These are phyloP conservation scores for Colletotrichum endophyticum DNA, from an alignment of 2,329 filamentous ascomycete genomes.

Conservation along the genomic window DNA sequence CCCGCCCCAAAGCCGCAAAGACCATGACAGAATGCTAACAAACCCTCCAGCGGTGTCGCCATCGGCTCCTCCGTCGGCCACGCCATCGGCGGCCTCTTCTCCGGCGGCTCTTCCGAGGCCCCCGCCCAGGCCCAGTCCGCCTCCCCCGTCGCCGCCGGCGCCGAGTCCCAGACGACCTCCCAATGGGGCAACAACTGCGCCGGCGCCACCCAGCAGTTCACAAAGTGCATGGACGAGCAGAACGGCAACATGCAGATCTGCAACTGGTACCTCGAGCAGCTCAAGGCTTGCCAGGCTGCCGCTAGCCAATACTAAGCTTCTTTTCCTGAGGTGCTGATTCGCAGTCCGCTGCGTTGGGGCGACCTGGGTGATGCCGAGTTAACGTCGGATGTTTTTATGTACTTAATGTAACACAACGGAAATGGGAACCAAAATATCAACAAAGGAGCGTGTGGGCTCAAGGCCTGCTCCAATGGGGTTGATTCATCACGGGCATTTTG, in stretches of 20 bases:
- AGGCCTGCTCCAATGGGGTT: not conserved
- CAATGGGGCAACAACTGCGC: constrained; percentile 69
- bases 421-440: not conserved
- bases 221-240: constrained; percentile 96
- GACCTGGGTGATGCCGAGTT: not conserved
- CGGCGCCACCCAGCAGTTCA: constrained; percentile 83
- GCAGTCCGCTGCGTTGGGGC: not conserved
- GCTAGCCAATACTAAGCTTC: constrained; percentile 69
- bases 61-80: constrained; percentile 95
- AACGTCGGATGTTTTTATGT: not conserved
- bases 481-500: not conserved
- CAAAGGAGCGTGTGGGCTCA: not conserved
- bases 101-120: constrained; percentile 64
- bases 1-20: not conserved
- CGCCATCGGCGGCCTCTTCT: constrained; percentile 88
- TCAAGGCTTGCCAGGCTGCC: constrained; percentile 86
- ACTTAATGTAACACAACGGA: constrained; percentile 4
- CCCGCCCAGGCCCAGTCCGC: constrained; percentile 45
- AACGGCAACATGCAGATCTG: constrained; percentile 94
- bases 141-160: constrained; percentile 44
- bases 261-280: constrained; percentile 97
- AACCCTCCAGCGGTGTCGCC: constrained; percentile 79
- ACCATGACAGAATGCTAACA: not conserved
- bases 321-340: not conserved
- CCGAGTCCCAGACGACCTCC: constrained; percentile 54